Evolutionary conservation across 2,329 filamentous ascomycete genomes (phyloP), one percentile per base, ranked within the genome.

Genomic region (Boeremia lycopersici): DNA sequence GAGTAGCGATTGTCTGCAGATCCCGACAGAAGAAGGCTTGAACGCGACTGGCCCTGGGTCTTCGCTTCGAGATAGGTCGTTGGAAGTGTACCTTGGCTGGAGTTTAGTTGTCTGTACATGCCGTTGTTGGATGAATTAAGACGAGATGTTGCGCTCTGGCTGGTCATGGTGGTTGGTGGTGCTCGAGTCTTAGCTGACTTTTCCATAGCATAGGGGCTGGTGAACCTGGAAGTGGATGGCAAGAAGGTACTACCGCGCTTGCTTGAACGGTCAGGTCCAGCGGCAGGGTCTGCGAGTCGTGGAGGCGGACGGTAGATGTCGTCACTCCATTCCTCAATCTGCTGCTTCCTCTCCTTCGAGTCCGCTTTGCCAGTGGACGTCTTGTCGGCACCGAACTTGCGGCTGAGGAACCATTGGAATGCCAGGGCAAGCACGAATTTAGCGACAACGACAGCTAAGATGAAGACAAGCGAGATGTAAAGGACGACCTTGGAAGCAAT

Each of bases 241-340:
- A 99, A 79, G 78, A 99, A 96, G 29, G 81, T 82, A 74, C 91
- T 96, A 59, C 82, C 84, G 62, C 93, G 89, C 79, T 93, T 96
- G 83, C 84, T 91, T 50, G 80, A 82, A 47, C 89, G 84, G 60
- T 93, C 91, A 12, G 83, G 81, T 34, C 84, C 86, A 15, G 77
- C 76, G 54, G 85, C 84, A 36, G 89, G 79, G 66, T 96, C 95
- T 3, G 88, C 84, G 60, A 97, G 82, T 62, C 92, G 89, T 49
- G 89, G 87, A 23, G 92, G 91, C 3, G 93, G 90, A 38, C 92
- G 89, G 76, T 99, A 98, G 67, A 99, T 99, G 70, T 99, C 95
- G 62, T 98, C 91, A 12, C 89, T 89, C 95, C 95, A 99, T 68
- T 97, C 93, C 75, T 99, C 95, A 62, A 99, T 99, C 77, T 98